Base-by-base conservation (phyloP, 768 basidiomycete genomes). In the Rubroboletus satanas region DNA sequence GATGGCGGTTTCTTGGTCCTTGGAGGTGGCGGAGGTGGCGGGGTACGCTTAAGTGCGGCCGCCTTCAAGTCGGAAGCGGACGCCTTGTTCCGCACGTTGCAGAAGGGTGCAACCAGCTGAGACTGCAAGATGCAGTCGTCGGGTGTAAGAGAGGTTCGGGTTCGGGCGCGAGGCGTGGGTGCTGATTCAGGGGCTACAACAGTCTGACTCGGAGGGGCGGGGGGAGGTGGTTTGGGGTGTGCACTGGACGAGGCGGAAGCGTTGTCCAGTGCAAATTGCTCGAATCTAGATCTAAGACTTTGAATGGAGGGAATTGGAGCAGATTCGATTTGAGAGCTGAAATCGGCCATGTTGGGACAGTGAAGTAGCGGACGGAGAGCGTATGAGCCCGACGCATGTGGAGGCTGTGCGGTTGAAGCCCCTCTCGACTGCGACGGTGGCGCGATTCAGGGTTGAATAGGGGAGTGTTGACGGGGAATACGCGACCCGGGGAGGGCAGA, bases 271-370 rank as follows among this genome's bases (percentile, higher is more conserved):
- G 87, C 84, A 26, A 88, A 71, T 61, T 83, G 79, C 66, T 91
- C 88, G 63, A 90, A 91, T 63, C 75, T 81, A 31, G 85, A 87
- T 43, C 81, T 80, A 17, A 91, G 75, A 56, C 78, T 87, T 68
- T 79, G 84, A 50, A 90, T 87, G 3, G 87, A 83, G 37, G 81
- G 81, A 17, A 78, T 74, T 36, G 83, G 76, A 4, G 72, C 74
- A 18, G 79, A 77, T 67, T 87, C 82, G 58, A 84, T 74, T 57
- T 68, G 49, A n/a, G 66, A 52, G 21, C 36, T 51, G 45, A 33
- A 29, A n/a, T 59, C 54, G 31, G 59, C 43, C 66, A 68, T 68
- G 50, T 1, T 49, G 49, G 32, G n/a, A 23, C 4, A 26, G 26
- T 17, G 32, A 31, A 36, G 45, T 10, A 35, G 38, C 10, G 8